Conservation (phyloP, 257 asterid species). For the Marsdenia floribunda region DNA sequence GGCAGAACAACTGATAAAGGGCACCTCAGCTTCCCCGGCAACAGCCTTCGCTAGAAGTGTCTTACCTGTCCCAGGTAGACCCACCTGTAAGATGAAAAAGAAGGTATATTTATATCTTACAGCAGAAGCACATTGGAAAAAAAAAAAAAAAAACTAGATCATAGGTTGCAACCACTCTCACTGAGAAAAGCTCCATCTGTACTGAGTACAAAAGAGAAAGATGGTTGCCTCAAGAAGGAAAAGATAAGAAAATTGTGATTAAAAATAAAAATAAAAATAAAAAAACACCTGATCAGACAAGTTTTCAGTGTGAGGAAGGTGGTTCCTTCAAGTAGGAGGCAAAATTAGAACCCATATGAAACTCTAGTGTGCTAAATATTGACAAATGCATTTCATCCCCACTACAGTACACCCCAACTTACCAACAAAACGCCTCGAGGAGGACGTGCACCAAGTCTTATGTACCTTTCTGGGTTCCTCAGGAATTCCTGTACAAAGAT, state of each 20-base stretch:
- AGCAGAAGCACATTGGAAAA: conserved; percentile 6
- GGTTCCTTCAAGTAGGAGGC: not conserved
- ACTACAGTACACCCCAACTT: conserved; percentile 30
- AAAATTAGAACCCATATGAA: not conserved
- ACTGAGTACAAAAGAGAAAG: not conserved
- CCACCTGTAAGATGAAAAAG: conserved; percentile 56
- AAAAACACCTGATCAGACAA: not conserved
- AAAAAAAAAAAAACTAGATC: not conserved
- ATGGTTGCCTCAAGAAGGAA: not conserved
- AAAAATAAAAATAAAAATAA: too few species aligned
- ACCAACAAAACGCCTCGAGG: conserved; percentile 99
- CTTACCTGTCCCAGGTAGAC: conserved; percentile 99
- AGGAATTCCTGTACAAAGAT: conserved; percentile 72
- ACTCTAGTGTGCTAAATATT: not conserved
- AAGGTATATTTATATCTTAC: conserved; percentile 12
- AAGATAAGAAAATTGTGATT: not conserved
- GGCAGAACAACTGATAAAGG: conserved; percentile 97
- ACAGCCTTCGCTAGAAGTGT: conserved; percentile 98
- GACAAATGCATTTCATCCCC: not conserved
- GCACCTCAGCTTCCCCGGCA: conserved; percentile 99
- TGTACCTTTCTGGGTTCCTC: conserved; percentile 84
- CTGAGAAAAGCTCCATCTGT: not conserved
- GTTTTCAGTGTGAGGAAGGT: not conserved
- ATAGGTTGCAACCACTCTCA: not conserved
- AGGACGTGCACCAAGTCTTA: conserved; percentile 96